A percentile compares a stretch with the other conserved stretches of the same genome.
These are phyloP conservation scores for Apophysomyces trapeziformis DNA, from an alignment of 371 early-diverging fungal genomes.

Conservation along the genomic window DNA sequence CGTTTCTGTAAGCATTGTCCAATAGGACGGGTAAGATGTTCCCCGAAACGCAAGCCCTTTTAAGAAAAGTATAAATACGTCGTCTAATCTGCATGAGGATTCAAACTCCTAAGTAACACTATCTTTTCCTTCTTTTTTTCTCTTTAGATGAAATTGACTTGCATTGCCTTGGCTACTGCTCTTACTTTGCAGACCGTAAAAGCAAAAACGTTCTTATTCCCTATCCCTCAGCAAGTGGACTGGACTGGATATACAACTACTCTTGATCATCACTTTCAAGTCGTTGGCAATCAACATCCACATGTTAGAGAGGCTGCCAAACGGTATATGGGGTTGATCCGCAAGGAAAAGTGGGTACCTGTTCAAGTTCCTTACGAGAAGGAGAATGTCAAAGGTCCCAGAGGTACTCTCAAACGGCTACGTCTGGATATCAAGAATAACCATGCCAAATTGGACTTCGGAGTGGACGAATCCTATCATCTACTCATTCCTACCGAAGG, in stretches of 20 bases:
- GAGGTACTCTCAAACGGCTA: slow-evolving; percentile 20
- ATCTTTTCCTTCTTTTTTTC: slow-evolving; percentile 10
- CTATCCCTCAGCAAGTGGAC: slow-evolving; percentile 44
- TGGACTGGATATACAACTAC: slow-evolving; percentile 40
- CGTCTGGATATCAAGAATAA: slow-evolving; percentile 37
- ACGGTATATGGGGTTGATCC: slow-evolving; percentile 39
- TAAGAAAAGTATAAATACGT: too few species aligned
- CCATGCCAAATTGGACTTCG: slow-evolving; percentile 40
- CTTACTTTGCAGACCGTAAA: slow-evolving; percentile 23
- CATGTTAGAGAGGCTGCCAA: slow-evolving; percentile 42
- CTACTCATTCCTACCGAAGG: slow-evolving; percentile 58
- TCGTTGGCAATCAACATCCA: slow-evolving; percentile 26
- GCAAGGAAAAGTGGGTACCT: slow-evolving; percentile 45
- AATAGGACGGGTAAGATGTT: too few species aligned
- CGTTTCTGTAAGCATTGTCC: too few species aligned
- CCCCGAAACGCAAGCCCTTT: too few species aligned
- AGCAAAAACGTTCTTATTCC: slow-evolving; percentile 45
- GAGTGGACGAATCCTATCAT: slow-evolving; percentile 71
- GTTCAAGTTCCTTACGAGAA: slow-evolving; percentile 31
- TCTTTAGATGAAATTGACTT: slow-evolving; percentile 34
- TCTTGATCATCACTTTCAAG: slow-evolving; percentile 28
- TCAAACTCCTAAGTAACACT: background rate
- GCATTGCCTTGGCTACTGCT: slow-evolving; percentile 29
- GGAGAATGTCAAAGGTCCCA: slow-evolving; percentile 1
- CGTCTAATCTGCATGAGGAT: background rate